Evolutionary conservation across 306 rosid species (phyloP).

Genomic region (Oxytropis ochrocephala): DNA sequence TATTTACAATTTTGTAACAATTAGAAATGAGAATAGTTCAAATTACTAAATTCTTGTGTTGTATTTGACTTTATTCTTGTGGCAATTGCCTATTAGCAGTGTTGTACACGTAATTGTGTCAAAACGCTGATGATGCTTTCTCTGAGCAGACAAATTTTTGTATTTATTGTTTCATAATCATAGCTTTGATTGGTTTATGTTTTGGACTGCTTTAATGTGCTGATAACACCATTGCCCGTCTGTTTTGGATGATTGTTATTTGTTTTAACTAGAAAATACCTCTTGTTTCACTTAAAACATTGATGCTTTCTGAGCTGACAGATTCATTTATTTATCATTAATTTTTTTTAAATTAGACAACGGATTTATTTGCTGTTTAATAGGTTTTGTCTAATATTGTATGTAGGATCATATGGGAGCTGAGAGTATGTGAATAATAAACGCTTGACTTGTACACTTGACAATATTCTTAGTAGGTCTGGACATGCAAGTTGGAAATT

Average conservation of each 20-base stretch:
- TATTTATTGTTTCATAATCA: neutral
- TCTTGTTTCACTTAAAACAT: no score
- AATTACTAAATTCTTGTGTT: neutral
- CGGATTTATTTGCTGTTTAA: neutral
- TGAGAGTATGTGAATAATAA: neutral
- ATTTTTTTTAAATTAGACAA: no score
- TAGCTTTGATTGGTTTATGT: neutral
- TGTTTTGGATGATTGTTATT: neutral
- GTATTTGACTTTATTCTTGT: conserved; percentile 32
- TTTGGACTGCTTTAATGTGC: neutral
- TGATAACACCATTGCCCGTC: neutral
- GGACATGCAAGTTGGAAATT: neutral
- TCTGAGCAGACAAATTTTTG: conserved; percentile 1
- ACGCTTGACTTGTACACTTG: neutral
- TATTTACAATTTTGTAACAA: conserved; percentile 24
- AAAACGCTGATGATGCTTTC: neutral
- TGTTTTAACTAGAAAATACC: no score
- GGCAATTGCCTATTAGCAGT: conserved; percentile 22
- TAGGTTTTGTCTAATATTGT: neutral
- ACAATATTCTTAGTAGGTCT: neutral
- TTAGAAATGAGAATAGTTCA: conserved; percentile 7
- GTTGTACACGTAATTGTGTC: conserved; percentile 14
- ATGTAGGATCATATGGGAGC: no score
- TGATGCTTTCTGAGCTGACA: no score
- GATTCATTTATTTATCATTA: no score